Evolutionary conservation across 2,329 filamentous ascomycete species (phyloP).

Genomic region (Colletotrichum theobromicola): DNA sequence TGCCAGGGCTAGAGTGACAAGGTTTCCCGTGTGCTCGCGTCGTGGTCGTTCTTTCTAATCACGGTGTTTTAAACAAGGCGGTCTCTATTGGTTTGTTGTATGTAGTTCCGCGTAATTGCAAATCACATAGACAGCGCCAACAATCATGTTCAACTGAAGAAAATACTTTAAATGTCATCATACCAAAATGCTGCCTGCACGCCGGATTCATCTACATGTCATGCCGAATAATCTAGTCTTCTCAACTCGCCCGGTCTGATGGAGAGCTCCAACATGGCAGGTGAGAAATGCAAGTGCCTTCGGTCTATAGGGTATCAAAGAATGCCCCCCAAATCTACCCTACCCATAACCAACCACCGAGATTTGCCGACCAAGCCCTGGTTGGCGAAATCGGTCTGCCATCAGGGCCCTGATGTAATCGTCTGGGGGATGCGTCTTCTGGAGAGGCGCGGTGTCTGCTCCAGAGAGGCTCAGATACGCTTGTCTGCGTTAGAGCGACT

Average conservation of each 20-base stretch:
- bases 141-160: neutral
- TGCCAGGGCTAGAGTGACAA: neutral
- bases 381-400: neutral
- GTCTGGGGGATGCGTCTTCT: neutral
- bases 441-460: neutral
- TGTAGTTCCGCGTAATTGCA: neutral
- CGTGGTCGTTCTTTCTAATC: neutral
- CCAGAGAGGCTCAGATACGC: neutral
- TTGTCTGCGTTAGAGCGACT: neutral
- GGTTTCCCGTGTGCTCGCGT: neutral
- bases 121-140: neutral
- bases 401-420: neutral
- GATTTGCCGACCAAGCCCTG: neutral
- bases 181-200: slow-evolving; percentile 1
- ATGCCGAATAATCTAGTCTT: slow-evolving; percentile 9
- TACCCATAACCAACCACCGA: slow-evolving; percentile 3
- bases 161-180: neutral
- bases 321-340: slow-evolving; percentile 20
- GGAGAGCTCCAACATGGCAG: neutral
- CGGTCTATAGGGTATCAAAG: slow-evolving; percentile 23
- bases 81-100: neutral
- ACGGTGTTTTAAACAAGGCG: neutral
- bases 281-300: slow-evolving; percentile 13
- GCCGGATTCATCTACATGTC: slow-evolving; percentile 16
- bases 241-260: neutral